These are phyloP conservation scores for Amphibolis antarctica DNA, from an alignment of 106 monocot genomes.

Conservation along the genomic window DNA sequence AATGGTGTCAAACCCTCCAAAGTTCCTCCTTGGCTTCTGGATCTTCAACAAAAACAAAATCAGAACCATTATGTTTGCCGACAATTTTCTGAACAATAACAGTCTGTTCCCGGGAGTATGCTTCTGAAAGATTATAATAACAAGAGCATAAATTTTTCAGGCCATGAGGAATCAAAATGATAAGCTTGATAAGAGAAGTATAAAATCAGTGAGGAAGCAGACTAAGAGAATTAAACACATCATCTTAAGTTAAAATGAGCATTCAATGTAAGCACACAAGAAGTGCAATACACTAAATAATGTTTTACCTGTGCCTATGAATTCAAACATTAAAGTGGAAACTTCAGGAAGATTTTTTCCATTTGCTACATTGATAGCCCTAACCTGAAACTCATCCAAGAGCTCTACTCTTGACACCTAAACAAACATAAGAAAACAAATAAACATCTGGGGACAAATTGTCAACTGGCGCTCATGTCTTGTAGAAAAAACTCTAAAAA, in stretches of 20 bases:
- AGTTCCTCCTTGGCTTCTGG: slow-evolving; percentile 68
- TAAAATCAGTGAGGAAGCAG: neutral
- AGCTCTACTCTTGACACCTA: slow-evolving; percentile 95
- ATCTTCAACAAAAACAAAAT: slow-evolving; percentile 87
- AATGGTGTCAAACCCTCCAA: slow-evolving; percentile 58
- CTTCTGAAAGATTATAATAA: slow-evolving; percentile 34
- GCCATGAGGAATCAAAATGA: neutral
- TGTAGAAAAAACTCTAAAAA: too few species aligned
- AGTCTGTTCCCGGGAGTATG: slow-evolving; percentile 84
- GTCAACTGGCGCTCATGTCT: too few species aligned
- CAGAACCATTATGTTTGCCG: slow-evolving; percentile 69
- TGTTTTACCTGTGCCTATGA: slow-evolving; percentile 80
- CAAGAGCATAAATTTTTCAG: too few species aligned
- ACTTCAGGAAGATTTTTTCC: slow-evolving; percentile 77
- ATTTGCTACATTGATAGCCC: slow-evolving; percentile 86
- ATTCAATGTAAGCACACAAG: neutral
- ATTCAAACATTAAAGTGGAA: slow-evolving; percentile 97
- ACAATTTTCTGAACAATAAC: slow-evolving; percentile 79
- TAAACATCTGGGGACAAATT: neutral
- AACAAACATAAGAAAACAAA: neutral
- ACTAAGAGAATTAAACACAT: neutral
- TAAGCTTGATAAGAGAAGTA: too few species aligned
- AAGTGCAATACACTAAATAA: neutral
- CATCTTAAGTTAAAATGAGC: too few species aligned
- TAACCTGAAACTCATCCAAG: slow-evolving; percentile 87